phyloP scores from a whole-genome alignment of 2,329 filamentous ascomycete species.

The Exophiala lecanii-corni region DNA sequence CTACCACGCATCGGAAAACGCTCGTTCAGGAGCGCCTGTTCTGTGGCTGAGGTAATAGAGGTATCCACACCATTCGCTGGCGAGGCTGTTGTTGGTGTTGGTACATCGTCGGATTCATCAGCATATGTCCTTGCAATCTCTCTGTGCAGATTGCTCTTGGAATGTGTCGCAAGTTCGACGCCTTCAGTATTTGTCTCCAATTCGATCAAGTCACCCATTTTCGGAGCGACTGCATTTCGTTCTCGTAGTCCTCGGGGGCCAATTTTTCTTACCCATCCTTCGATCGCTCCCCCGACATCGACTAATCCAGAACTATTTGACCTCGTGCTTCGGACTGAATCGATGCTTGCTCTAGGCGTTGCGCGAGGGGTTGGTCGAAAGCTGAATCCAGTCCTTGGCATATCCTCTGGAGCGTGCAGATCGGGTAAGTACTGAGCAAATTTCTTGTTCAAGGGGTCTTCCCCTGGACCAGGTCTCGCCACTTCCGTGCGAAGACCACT shows the following conservation, averaged over 20 bases:
- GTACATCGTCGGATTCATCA: background rate
- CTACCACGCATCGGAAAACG: constrained; percentile 29
- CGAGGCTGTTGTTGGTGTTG: constrained; percentile 6
- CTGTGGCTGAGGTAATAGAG: constrained; percentile 6
- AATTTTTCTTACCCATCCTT: constrained; percentile 84
- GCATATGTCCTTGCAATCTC: background rate
- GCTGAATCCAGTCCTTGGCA: constrained; percentile 27
- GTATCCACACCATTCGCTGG: background rate
- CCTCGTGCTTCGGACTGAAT: constrained; percentile 43
- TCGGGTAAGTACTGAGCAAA: constrained; percentile 78
- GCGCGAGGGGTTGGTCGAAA: constrained; percentile 17
- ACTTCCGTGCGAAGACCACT: constrained; percentile 57
- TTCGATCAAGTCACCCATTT: constrained; percentile 41
- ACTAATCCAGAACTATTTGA: constrained; percentile 55
- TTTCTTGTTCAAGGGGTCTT: constrained; percentile 79
- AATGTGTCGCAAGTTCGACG: background rate
- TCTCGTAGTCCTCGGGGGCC: constrained; percentile 11
- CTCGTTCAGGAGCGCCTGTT: constrained; percentile 27
- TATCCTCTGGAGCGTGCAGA: constrained; percentile 50
- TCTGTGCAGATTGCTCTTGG: background rate
- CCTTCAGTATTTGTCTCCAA: constrained; percentile 29
- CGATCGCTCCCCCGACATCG: constrained; percentile 79
- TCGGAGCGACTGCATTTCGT: constrained; percentile 10
- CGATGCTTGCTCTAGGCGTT: constrained; percentile 38
- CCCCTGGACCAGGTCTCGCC: constrained; percentile 62